Conservation (phyloP, 129 eudicot genomes). For the Calendula officinalis region DNA sequence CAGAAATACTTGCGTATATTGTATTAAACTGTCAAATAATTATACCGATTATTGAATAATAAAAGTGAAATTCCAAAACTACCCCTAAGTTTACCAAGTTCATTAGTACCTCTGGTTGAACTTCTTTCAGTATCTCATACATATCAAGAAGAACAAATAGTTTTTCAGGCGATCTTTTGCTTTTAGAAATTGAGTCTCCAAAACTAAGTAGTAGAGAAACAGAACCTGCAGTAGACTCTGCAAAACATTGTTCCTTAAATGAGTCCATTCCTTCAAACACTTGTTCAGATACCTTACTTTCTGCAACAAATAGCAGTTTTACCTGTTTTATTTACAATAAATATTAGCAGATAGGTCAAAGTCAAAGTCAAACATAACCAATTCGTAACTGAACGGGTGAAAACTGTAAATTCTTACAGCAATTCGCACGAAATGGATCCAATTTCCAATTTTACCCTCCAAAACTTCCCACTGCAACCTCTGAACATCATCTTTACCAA, state of each 20-base stretch:
- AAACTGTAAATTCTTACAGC: constrained; percentile 31
- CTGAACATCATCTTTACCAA: constrained; percentile 86
- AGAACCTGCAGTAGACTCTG: constrained; percentile 61
- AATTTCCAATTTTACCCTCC: constrained; percentile 91
- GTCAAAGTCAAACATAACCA: too few relatives aligned
- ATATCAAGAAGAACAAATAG: constrained; percentile 89
- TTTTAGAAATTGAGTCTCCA: constrained; percentile 87
- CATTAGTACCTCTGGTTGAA: constrained; percentile 71
- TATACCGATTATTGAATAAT: too few relatives aligned
- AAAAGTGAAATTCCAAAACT: neutral
- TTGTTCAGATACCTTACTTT: constrained; percentile 76
- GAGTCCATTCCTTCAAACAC: constrained; percentile 62
- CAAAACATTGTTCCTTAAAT: constrained; percentile 69
- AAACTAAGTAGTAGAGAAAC: constrained; percentile 74
- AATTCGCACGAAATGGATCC: constrained; percentile 87
- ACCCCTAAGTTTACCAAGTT: neutral
- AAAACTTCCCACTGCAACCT: constrained; percentile 91
- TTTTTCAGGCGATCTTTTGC: constrained; percentile 92
- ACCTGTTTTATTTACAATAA: too few relatives aligned
- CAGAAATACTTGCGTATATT: constrained; percentile 57
- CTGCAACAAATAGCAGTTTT: constrained; percentile 73
- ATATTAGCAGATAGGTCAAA: too few relatives aligned
- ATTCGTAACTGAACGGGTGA: too few relatives aligned
- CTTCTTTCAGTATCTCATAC: constrained; percentile 96
- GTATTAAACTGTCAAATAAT: constrained; percentile 50